A percentile compares a stretch with the other conserved stretches of the same genome.
phyloP scores from a whole-genome alignment of 805 yeast genomes.

The Zygoascus biomembranicola region DNA sequence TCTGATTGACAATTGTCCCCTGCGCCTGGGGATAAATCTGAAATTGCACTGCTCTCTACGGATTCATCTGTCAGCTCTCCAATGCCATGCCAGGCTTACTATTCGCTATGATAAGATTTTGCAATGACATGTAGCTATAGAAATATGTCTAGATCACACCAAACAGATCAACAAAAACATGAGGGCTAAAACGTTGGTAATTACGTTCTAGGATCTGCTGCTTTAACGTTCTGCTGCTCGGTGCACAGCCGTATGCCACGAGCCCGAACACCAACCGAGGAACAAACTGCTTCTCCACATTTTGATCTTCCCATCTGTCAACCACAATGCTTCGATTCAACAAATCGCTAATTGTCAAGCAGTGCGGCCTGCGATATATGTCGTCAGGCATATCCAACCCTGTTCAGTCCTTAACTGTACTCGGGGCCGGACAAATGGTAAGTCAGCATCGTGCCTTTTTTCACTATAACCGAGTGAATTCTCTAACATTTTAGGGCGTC shows the following conservation, averaged over 20 bases:
- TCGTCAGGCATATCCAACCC: conserved; percentile 1
- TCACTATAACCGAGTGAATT: neutral
- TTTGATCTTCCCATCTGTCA: neutral
- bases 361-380: neutral
- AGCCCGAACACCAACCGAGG: neutral
- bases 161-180: no score
- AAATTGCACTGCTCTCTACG: no score
- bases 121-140: no score
- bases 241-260: neutral
- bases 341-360: neutral
- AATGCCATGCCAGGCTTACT: no score
- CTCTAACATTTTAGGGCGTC: conserved; percentile 25
- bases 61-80: no score
- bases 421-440: conserved; percentile 39
- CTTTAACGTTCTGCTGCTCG: no score
- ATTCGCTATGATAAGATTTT: no score
- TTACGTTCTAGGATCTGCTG: no score
- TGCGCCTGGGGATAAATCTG: no score
- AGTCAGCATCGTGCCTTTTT: conserved; percentile 1
- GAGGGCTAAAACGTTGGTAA: no score
- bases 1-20: no score
- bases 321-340: neutral
- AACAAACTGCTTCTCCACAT: neutral
- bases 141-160: no score
- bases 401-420: conserved; percentile 26